Base-by-base conservation (phyloP, 2,329 filamentous ascomycete genomes). In the Exophiala sp. region DNA sequence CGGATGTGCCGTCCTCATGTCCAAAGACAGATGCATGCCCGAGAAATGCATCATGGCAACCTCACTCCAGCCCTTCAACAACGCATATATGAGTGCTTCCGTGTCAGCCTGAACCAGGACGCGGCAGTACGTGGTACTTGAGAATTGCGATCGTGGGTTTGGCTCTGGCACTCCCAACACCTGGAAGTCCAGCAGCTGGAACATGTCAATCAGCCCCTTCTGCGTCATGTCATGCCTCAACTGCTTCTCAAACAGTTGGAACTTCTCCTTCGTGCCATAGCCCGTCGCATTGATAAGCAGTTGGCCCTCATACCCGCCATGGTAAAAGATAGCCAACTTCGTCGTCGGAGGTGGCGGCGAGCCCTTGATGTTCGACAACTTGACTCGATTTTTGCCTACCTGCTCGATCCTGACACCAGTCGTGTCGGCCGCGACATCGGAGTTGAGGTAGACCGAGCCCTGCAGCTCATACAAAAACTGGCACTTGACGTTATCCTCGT, bases 161-260 rank as follows among this genome's bases (percentile, higher is more conserved):
- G 60, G 14, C 11, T 63, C 64, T 2, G 74, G 69, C 0, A 69
- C 65, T 11, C 72, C 74, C 6, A 75, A 43, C n/a, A 74, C 64
- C 62, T 81, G 78, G 47, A 82, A 81, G 35, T 81, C 78, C n/a
- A 82, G 67, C 2, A 77, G 65, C 50, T 80, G 74, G 41, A 80
- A 71, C 33, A 73, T 66, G 16, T 74, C 24, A 29, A 29, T 52
- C 4, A 71, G 49, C 6, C 57, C 65, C 1, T 68, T 69, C 24
- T 73, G 65, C 16, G 38, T 21, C 11, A 81, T 66, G 3, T 71
- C 71, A 50, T 69, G 67, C 1, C 72, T 69, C 9, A 80, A 59
- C 64, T 80, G 78, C 5, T 65, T 68, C 59, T 81, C 77, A 20
- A 75, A 67, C 0, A 80, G 64, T 39, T 76, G 72, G 63, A 74